phyloP scores from a whole-genome alignment of 73 alveolate genomes.

The Stentor roeselii region DNA sequence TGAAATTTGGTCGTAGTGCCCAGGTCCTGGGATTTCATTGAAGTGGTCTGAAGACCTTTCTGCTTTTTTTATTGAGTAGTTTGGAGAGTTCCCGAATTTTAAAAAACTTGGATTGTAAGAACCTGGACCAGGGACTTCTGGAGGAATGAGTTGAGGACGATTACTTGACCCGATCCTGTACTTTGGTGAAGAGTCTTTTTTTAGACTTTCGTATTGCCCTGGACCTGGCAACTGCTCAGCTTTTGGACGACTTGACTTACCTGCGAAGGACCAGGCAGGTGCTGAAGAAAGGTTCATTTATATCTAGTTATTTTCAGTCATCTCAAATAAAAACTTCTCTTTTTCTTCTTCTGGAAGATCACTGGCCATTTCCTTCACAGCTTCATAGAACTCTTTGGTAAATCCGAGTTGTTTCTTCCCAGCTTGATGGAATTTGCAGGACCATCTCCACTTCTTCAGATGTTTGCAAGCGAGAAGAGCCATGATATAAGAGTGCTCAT shows the following conservation, averaged over 20 bases:
- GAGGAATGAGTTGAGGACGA: not conserved
- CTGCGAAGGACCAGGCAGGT: slow-evolving; percentile 14
- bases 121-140: not conserved
- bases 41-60: not conserved
- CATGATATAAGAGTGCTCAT: not conserved
- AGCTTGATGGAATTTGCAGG: not conserved
- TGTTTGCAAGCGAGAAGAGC: not conserved
- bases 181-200: not conserved
- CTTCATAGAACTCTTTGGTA: not conserved
- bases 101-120: not conserved
- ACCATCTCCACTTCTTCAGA: not conserved
- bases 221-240: not conserved
- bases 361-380: not conserved
- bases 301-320: no score
- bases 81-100: not conserved
- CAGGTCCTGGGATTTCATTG: not conserved
- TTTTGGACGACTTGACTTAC: not conserved
- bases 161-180: not conserved
- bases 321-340: no score
- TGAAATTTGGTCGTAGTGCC: slow-evolving; percentile 6
- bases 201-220: not conserved
- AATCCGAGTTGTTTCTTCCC: not conserved
- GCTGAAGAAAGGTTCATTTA: slow-evolving; percentile 1
- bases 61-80: no score
- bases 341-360: not conserved